Percentiles rank a stretch among this genome's conserved stretches.
Conservation (phyloP, 345 rosid species). For the Syzygium oleosum region DNA sequence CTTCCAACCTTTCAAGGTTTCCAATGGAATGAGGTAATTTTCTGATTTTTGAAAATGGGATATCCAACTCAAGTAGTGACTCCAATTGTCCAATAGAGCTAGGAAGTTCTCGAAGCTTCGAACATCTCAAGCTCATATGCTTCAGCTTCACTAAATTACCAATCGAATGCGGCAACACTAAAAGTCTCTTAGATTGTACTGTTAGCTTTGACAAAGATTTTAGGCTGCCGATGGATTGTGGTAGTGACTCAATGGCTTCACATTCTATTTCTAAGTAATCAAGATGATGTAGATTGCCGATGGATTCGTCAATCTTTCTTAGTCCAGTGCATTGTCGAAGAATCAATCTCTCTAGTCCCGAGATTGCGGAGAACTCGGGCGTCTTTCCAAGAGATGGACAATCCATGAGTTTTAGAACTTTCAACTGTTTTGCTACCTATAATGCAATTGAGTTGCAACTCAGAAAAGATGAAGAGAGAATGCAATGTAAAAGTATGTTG, state of each 20-base stretch:
- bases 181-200: no score
- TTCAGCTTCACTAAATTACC: no score
- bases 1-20: background rate
- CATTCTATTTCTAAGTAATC: background rate
- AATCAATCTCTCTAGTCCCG: background rate
- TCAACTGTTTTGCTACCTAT: background rate
- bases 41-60: accelerated
- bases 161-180: no score
- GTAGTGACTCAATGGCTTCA: no score
- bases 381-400: background rate
- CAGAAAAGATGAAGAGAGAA: background rate
- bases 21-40: background rate
- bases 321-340: background rate
- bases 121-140: no score
- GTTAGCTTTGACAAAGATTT: no score
- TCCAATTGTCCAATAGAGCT: background rate
- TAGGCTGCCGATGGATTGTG: no score
- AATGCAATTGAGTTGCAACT: background rate
- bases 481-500: accelerated
- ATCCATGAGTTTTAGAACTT: background rate
- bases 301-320: background rate
- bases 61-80: background rate
- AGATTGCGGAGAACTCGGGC: accelerated
- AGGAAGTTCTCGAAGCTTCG: no score
- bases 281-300: background rate